A percentile compares a stretch with the other conserved stretches of the same genome.
Conservation (phyloP, 2,329 filamentous ascomycete genomes). For the Ascosphaera acerosa region DNA sequence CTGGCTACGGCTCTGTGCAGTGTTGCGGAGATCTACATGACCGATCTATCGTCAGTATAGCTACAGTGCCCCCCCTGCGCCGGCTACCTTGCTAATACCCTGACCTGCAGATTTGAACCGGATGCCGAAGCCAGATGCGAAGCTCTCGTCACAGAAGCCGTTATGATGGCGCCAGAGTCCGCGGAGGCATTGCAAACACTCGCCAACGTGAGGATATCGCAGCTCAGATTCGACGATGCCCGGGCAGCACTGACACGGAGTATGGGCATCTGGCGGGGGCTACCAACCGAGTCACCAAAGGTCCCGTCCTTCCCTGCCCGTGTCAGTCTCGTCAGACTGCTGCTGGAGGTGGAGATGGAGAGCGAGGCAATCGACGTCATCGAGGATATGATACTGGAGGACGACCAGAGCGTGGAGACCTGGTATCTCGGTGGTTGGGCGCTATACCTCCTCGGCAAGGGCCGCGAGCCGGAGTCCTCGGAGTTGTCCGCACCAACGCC, state of each 20-base stretch:
- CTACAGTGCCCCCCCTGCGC: neutral
- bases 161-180: constrained; percentile 54
- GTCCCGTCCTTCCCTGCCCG: constrained; percentile 71
- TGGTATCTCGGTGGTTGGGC: constrained; percentile 97
- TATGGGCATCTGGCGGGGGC: constrained; percentile 56
- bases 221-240: constrained; percentile 55
- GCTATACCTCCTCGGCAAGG: constrained; percentile 40
- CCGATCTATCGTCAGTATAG: constrained; percentile 50
- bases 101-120: constrained; percentile 36
- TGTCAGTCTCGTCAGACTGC: constrained; percentile 56
- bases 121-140: constrained; percentile 82
- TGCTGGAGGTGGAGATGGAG: constrained; percentile 80
- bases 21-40: constrained; percentile 96
- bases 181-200: constrained; percentile 89
- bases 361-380: constrained; percentile 63
- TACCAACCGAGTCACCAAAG: constrained; percentile 41
- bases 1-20: constrained; percentile 81
- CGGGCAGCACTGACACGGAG: constrained; percentile 52
- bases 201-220: constrained; percentile 80
- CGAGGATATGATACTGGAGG: constrained; percentile 60
- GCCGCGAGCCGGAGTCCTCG: too few relatives aligned
- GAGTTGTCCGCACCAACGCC: too few relatives aligned
- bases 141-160: constrained; percentile 66
- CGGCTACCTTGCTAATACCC: constrained; percentile 2
- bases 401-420: constrained; percentile 82